Base-by-base conservation (phyloP, 768 basidiomycete species). In the Pleurotus eryngii region DNA sequence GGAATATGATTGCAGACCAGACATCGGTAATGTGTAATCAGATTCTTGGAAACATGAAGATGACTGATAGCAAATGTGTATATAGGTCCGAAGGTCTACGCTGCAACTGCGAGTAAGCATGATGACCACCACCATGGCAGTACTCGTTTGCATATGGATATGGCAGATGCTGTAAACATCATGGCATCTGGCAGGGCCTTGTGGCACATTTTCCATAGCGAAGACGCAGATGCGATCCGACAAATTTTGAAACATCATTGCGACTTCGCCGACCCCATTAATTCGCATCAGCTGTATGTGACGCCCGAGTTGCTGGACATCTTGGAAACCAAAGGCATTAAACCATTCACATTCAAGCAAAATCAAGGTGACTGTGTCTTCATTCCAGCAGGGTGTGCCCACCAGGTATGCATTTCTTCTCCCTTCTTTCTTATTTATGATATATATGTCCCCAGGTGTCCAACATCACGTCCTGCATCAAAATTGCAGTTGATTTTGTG, bases 331-430 rank as follows among this genome's bases (percentile, higher is more conserved):
- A 66, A 77, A 59, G 81, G 81, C n/a, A 84, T 90, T 43, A 75
- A 68, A 65, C 81, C 82, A 46, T 81, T 80, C 69, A 72, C 86
- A 50, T 75, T 90, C 39, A 86, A 84, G 66, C 89, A 90, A 65
- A 76, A 74, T 60, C 83, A 84, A 1, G 86, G 87, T 17, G 83
- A 90, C 62, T 88, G 85, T 0, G 84, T 90, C 15, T 86, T 90
- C 69, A 85, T 90, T 57, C 88, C 88, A 11, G 88, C 88, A 3
- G 88, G 86, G 24, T 86, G 81, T 64, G 81, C 82, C 1, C 83
- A 85, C 66, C 83, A 85, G 77, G 83, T 83, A 47, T 50, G 78
- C n/a, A 3, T 3, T 26, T 67, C 20, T 11, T 18, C 37, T 48
- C n/a, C 22, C 17, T 35, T 11, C n/a, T 12, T 49, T 12, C 11